Evolutionary conservation across 768 basidiomycete genomes (phyloP), one percentile per base, ranked within the genome.

Genomic region (Lactifluus pinguis): DNA sequence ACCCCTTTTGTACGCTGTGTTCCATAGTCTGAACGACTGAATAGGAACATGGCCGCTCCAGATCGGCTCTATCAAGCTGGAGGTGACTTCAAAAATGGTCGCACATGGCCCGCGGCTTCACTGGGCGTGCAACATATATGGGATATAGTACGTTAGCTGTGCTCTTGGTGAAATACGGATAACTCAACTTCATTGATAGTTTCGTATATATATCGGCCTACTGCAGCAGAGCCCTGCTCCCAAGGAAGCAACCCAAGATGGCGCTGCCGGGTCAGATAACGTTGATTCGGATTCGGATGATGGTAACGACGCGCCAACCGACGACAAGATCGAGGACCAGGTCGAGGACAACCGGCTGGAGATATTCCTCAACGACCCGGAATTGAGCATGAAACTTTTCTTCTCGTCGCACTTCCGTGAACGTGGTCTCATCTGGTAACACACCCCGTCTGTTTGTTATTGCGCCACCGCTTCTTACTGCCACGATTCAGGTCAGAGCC

Each of bases 371-470:
- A 72, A 77, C 42, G 77, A 87, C 57, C 86, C 89, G 0, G 86
- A 83, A 64, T 70, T 69, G 9, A 71, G 75, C 34, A 72, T 85
- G 55, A 81, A 76, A 57, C 76, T 88, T 19, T 92, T 89, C 71
- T 74, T 92, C 61, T 86, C 87, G 0, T 86, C 86, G 5, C 80
- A 82, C 65, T 85, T 83, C 73, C 76, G 81, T 39, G 79, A 83
- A 56, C 81, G 82, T 59, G 89, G 89, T 29, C 76, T 87, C 50
- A 78, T 83, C 57, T 89, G 85, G 88, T 87, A 57, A 32, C 11
- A 5, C 15, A 14, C 15, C 11, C 25, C 25, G n/a, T 14, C 10
- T 32, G 2, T 1, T 25, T 25, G 14, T 47, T 19, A 45, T 21
- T 9, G 21, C 11, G 34, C 61, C n/a, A 77, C 68, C 55, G 49